Conservation (phyloP, 2,329 filamentous ascomycete species). For the Didymella arachidicola region DNA sequence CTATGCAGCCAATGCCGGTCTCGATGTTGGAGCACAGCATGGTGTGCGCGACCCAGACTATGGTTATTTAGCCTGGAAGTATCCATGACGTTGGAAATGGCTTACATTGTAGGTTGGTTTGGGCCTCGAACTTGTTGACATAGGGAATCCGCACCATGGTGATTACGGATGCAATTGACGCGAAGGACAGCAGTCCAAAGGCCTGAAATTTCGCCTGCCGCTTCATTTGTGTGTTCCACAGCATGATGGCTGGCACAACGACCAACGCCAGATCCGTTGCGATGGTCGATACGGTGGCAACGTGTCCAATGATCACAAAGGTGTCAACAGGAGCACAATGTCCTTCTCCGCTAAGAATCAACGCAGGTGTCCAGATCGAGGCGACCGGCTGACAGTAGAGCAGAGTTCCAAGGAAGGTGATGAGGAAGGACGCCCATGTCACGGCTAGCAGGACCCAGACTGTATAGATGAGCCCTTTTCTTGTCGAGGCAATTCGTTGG, state of each 20-base stretch:
- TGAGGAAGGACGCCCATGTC: constrained; percentile 33
- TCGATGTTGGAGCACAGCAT: constrained; percentile 37
- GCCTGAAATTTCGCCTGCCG: constrained; percentile 32
- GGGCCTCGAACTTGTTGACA: constrained; percentile 31
- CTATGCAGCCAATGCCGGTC: constrained; percentile 35
- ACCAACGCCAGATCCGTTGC: constrained; percentile 33
- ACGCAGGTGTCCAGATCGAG: constrained; percentile 25
- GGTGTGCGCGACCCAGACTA: constrained; percentile 35
- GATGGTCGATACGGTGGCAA: constrained; percentile 32
- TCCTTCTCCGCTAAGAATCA: constrained; percentile 24
- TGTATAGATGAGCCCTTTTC: constrained; percentile 24
- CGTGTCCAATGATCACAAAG: constrained; percentile 32
- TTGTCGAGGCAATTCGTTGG: constrained; percentile 33
- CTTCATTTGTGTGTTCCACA: constrained; percentile 39
- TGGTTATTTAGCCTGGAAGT: not conserved
- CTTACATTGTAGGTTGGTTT: constrained; percentile 30
- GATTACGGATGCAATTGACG: constrained; percentile 25
- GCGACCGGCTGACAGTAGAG: constrained; percentile 30
- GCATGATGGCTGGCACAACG: constrained; percentile 30
- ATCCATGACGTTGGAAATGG: not conserved
- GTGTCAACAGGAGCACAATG: constrained; percentile 29
- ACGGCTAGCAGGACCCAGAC: constrained; percentile 27
- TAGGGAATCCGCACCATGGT: constrained; percentile 31
- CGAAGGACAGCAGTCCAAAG: constrained; percentile 32
- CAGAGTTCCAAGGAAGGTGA: constrained; percentile 33